Evolutionary conservation across 306 rosid genomes (phyloP), one percentile per base, ranked within the genome.

Genomic region (Sindora glabra): DNA sequence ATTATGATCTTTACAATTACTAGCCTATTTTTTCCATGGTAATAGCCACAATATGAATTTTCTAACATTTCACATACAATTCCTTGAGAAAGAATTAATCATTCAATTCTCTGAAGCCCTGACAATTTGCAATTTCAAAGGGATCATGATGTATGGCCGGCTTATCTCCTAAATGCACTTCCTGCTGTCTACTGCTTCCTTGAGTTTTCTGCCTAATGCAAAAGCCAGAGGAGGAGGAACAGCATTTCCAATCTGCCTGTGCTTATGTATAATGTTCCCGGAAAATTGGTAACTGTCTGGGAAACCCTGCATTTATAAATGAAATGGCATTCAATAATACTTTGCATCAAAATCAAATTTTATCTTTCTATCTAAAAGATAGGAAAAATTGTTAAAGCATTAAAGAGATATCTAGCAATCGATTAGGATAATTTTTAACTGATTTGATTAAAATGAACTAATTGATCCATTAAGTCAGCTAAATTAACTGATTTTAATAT

Each of bases 221-320:
- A 74, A 82, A 41, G 99, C 99, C 53, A 89, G 45, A 24, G 98
- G 85, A 38, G 99, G 97, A 73, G 99, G 99, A 41, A 92, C 99
- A 21, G 99, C 99, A 71, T 92, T 92, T 15, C 99, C 99, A 54
- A 92, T 92, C 77, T 92, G 96, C 85, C 90, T 54, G 64, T 92
- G 94, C 76, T 89, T 86, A 83, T 92, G 95, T 23, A 72, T 81
- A 22, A 86, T 86, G 56, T 74, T 89, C 2, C 96, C 96, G 21
- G 70, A 41, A 73, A 92, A 92, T 30, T 78, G 64, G 56, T 89
- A 92, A 55, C 75, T 34, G 49, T 92, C 99, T 5, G 89, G 90
- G 53, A 92, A 92, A 19, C 99, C 97, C 96, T 85, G 83, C 86
- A 79, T 66, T 68, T 12, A 56, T 44, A 40, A 23, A 71, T 39